A percentile compares a stretch with the other conserved stretches of the same genome.
Evolutionary conservation across 495 filamentous ascomycete species (phyloP).

Genomic region (Trichoderma asperelloides): DNA sequence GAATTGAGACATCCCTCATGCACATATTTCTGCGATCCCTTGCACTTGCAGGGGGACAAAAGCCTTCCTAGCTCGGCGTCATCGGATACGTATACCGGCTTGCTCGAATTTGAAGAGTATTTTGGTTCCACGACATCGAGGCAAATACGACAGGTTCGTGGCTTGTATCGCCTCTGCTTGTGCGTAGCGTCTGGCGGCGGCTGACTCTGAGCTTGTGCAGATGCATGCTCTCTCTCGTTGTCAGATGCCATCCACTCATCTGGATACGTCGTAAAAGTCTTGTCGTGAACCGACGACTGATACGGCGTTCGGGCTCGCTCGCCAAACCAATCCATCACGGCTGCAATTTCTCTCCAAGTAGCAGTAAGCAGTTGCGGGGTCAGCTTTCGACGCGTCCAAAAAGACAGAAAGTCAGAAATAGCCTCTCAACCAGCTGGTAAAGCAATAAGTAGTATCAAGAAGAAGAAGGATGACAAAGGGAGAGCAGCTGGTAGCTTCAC

Average conservation of each 20-base stretch:
- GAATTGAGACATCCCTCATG: slow-evolving; percentile 86
- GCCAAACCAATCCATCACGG: not conserved
- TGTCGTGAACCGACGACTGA: not conserved
- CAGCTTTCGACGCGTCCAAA: not conserved
- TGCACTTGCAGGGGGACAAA: slow-evolving; percentile 89
- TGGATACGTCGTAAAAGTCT: not conserved
- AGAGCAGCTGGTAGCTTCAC: not conserved
- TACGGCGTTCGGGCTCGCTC: not conserved
- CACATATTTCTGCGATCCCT: slow-evolving; percentile 85
- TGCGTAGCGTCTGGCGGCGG: slow-evolving; percentile 18
- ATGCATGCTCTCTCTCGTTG: not conserved
- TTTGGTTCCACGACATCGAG: slow-evolving; percentile 76
- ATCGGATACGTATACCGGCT: slow-evolving; percentile 65
- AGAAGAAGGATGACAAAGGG: not conserved
- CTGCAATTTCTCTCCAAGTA: not conserved
- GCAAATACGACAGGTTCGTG: slow-evolving; percentile 72
- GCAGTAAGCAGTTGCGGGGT: not conserved
- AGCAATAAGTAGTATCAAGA: not conserved
- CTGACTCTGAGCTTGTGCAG: not conserved
- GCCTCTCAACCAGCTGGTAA: not conserved
- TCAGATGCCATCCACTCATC: not conserved
- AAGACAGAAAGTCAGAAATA: not conserved
- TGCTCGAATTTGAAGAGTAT: slow-evolving; percentile 55
- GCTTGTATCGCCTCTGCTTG: slow-evolving; percentile 33
- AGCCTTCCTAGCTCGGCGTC: slow-evolving; percentile 70